A percentile compares a stretch with the other conserved stretches of the same genome.
phyloP scores from a whole-genome alignment of 495 filamentous ascomycete species.

The Daldinia decipiens region DNA sequence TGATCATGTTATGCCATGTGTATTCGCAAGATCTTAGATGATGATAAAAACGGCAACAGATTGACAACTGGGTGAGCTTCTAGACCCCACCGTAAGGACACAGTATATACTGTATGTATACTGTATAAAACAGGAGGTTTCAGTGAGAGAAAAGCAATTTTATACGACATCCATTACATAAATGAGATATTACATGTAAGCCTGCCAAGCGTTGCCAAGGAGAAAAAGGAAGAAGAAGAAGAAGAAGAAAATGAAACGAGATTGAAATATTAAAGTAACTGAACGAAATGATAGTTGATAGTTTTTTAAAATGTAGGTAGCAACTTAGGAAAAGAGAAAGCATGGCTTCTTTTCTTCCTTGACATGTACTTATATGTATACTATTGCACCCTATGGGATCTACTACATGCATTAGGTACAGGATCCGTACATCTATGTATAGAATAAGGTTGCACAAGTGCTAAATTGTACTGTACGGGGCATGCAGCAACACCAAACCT shows the following conservation, averaged over 20 bases:
- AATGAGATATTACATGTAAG: constrained; percentile 7
- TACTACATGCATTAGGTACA: too few relatives aligned
- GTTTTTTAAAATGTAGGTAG: background rate
- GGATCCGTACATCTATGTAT: background rate
- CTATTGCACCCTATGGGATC: background rate
- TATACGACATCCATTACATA: background rate
- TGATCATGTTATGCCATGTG: constrained; percentile 38
- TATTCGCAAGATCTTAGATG: constrained; percentile 29
- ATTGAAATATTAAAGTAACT: background rate
- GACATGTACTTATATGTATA: background rate
- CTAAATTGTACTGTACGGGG: constrained; percentile 13
- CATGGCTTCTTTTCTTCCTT: background rate
- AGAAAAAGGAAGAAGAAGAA: background rate
- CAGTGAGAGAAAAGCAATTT: constrained; percentile 8
- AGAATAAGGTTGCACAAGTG: constrained; percentile 6
- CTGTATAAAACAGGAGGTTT: constrained; percentile 1
- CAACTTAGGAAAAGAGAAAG: background rate
- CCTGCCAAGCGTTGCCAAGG: constrained; percentile 13
- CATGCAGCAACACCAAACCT: constrained; percentile 13
- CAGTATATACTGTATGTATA: constrained; percentile 8
- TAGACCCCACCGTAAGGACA: constrained; percentile 13
- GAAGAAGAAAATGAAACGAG: background rate
- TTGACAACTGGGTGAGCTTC: constrained; percentile 24
- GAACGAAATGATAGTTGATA: too few relatives aligned
- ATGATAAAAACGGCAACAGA: constrained; percentile 37